phyloP scores from a whole-genome alignment of 257 asterid species.

The Gentiana dahurica region DNA sequence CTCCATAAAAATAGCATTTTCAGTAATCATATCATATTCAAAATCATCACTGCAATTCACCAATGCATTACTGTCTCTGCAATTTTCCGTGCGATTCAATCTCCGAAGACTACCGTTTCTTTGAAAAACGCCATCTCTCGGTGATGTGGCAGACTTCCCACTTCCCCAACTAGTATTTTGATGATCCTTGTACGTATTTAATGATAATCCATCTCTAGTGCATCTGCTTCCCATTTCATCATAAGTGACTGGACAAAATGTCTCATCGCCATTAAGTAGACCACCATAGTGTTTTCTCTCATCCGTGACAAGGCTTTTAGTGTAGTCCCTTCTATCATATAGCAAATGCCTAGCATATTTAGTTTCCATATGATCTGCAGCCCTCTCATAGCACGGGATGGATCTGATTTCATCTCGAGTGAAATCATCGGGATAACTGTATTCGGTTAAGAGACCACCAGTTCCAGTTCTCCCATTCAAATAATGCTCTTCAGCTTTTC shows the following conservation, averaged over 20 bases:
- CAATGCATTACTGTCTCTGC: conserved; percentile 15
- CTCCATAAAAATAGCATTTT: conserved; percentile 16
- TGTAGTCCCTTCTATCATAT: conserved; percentile 22
- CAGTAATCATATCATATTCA: conserved; percentile 12
- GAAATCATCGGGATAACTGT: conserved; percentile 12
- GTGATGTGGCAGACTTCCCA: conserved; percentile 11
- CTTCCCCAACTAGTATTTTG: conserved; percentile 12
- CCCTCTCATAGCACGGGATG: conserved; percentile 13
- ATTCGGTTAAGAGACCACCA: conserved; percentile 16
- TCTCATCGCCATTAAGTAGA: conserved; percentile 13
- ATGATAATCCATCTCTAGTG: conserved; percentile 13
- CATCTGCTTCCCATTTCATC: conserved; percentile 23
- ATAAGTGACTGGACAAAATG: conserved; percentile 11
- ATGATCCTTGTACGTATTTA: conserved; percentile 16
- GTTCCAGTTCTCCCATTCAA: conserved; percentile 18
- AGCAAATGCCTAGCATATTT: conserved; percentile 18
- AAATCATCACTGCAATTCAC: conserved; percentile 10
- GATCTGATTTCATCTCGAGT: conserved; percentile 18
- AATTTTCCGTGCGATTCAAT: conserved; percentile 19
- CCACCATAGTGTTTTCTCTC: conserved; percentile 14
- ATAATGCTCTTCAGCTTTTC: conserved; percentile 18
- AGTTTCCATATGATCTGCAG: conserved; percentile 14
- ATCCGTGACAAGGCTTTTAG: conserved; percentile 20
- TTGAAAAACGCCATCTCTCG: conserved; percentile 13
- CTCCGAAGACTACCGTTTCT: conserved; percentile 15